Conservation (phyloP, 2,329 filamentous ascomycete species). For the Neopestalotiopsis rosae region DNA sequence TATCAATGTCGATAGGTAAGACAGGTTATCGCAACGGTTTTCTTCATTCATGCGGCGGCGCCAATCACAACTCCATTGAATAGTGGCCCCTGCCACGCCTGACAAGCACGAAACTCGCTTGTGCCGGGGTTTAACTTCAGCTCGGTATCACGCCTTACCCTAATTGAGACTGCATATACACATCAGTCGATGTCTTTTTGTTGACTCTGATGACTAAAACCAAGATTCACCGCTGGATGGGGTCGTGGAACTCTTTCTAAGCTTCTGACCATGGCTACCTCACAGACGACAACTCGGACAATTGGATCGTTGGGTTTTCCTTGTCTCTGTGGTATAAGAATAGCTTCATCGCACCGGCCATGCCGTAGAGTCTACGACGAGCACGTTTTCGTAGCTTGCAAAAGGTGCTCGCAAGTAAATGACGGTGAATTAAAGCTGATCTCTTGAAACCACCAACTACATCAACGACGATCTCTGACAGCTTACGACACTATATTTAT, state of each 20-base stretch:
- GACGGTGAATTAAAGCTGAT: neutral
- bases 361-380: neutral
- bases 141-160: conserved; percentile 49
- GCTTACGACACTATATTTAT: neutral
- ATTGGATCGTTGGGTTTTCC: neutral
- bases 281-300: neutral
- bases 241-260: conserved; percentile 14
- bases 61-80: conserved; percentile 2
- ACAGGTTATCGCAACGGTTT: neutral
- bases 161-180: conserved; percentile 7
- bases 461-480: neutral
- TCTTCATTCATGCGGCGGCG: neutral
- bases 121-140: conserved; percentile 53
- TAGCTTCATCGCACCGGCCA: neutral
- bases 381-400: neutral
- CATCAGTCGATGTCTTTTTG: conserved; percentile 16
- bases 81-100: neutral
- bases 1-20: neutral
- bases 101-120: conserved; percentile 59
- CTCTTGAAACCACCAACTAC: neutral
- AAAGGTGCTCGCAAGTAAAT: neutral
- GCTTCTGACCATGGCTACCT: neutral
- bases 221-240: conserved; percentile 24
- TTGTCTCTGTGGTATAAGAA: neutral
- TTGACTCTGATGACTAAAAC: conserved; percentile 16